Evolutionary conservation across 495 filamentous ascomycete species (phyloP).

Genomic region (Podospora didyma): DNA sequence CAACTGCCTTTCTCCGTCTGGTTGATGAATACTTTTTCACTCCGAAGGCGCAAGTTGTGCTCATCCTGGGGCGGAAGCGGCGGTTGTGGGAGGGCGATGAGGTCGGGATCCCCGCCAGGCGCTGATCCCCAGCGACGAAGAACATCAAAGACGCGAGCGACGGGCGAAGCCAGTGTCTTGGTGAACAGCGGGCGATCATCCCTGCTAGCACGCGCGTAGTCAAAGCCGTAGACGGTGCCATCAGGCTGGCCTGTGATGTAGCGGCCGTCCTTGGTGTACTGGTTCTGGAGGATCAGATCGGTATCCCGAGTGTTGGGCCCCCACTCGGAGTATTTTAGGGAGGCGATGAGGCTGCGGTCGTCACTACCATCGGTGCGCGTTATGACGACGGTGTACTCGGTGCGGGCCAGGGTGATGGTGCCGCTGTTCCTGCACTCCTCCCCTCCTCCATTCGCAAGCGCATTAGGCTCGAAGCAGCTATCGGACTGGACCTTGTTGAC

Average conservation of each 20-base stretch:
- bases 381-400: constrained; percentile 86
- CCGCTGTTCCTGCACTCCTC: constrained; percentile 69
- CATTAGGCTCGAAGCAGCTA: constrained; percentile 57
- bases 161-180: constrained; percentile 73
- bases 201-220: constrained; percentile 48
- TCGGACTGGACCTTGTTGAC: constrained; percentile 44
- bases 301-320: constrained; percentile 85
- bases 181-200: constrained; percentile 41
- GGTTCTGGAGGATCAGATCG: constrained; percentile 81
- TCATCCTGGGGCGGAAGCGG: constrained; percentile 58
- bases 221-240: constrained; percentile 78
- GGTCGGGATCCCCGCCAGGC: constrained; percentile 52
- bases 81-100: constrained; percentile 86
- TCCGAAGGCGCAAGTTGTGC: constrained; percentile 51
- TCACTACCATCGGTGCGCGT: constrained; percentile 74
- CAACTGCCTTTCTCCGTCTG: constrained; percentile 79
- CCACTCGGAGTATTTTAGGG: constrained; percentile 93
- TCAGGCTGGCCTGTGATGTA: constrained; percentile 87
- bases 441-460: constrained; percentile 57
- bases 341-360: constrained; percentile 76
- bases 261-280: constrained; percentile 72
- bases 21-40: constrained; percentile 77
- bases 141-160: constrained; percentile 88
- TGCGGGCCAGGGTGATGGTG: constrained; percentile 73
- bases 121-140: constrained; percentile 61